phyloP scores from a whole-genome alignment of 345 rosid genomes.

The Punica granatum region DNA sequence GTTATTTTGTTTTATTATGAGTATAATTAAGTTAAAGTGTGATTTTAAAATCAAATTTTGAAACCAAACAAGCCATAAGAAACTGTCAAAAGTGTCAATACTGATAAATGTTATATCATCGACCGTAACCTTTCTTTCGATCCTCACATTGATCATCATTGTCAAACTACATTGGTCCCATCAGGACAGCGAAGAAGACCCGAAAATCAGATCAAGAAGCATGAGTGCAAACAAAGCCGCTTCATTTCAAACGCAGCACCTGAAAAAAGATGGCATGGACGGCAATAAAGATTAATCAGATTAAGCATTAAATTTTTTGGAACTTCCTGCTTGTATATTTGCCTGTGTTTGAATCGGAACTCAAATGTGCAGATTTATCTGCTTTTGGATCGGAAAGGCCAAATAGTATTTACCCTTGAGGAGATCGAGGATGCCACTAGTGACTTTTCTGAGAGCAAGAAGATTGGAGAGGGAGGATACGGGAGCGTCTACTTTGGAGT shows the following conservation, averaged over 20 bases:
- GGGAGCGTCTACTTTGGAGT: constrained; percentile 47
- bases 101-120: constrained; percentile 25
- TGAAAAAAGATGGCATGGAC: constrained; percentile 24
- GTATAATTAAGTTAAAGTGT: no score
- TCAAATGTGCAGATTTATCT: constrained; percentile 21
- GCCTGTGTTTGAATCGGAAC: neutral
- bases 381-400: constrained; percentile 53
- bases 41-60: no score
- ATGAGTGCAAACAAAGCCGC: constrained; percentile 19
- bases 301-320: no score
- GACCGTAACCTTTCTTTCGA: constrained; percentile 19
- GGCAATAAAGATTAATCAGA: no score
- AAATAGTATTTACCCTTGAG: constrained; percentile 26
- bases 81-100: no score
- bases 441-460: constrained; percentile 39
- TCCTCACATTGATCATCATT: constrained; percentile 16
- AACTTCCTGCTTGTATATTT: no score
- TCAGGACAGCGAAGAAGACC: constrained; percentile 12
- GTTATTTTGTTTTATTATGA: no score
- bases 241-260: constrained; percentile 23
- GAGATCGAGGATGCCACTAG: constrained; percentile 52
- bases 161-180: constrained; percentile 17
- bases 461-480: constrained; percentile 53
- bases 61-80: no score
- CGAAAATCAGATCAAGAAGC: constrained; percentile 26